These are phyloP conservation scores for Fusarium napiforme DNA, from an alignment of 2,329 filamentous ascomycete genomes.

Conservation along the genomic window DNA sequence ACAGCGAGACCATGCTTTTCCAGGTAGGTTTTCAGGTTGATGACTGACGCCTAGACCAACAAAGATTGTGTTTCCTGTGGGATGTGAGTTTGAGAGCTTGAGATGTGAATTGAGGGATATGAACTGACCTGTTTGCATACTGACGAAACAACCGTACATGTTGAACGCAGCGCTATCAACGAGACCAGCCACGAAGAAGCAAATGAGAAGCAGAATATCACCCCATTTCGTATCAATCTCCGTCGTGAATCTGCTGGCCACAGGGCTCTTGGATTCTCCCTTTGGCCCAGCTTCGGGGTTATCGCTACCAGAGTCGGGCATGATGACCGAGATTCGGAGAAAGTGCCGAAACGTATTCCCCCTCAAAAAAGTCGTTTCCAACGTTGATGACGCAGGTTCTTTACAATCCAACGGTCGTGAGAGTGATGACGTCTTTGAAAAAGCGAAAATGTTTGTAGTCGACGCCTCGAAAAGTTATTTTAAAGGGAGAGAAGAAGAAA, in stretches of 20 bases:
- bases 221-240: slow-evolving; percentile 41
- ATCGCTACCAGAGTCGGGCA: slow-evolving; percentile 33
- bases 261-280: not conserved
- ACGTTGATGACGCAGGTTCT: not conserved
- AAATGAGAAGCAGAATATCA: slow-evolving; percentile 38
- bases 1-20: slow-evolving; percentile 45
- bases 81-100: not conserved
- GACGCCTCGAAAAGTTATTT: slow-evolving; percentile 1
- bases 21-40: slow-evolving; percentile 41
- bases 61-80: slow-evolving; percentile 44
- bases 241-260: slow-evolving; percentile 26
- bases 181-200: slow-evolving; percentile 43
- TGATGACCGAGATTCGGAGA: slow-evolving; percentile 7
- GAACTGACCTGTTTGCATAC: slow-evolving; percentile 44
- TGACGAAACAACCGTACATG: slow-evolving; percentile 46
- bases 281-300: slow-evolving; percentile 30
- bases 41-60: slow-evolving; percentile 42
- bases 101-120: not conserved
- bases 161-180: slow-evolving; percentile 45
- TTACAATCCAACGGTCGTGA: not conserved
- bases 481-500: not conserved
- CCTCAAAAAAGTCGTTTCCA: no score
- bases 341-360: not conserved
- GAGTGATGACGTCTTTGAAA: slow-evolving; percentile 2
- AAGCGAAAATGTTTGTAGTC: not conserved